Percentiles rank a stretch among this genome's conserved stretches.
phyloP scores from a whole-genome alignment of 2,329 filamentous ascomycete genomes.

The Metarhizium humberi region DNA sequence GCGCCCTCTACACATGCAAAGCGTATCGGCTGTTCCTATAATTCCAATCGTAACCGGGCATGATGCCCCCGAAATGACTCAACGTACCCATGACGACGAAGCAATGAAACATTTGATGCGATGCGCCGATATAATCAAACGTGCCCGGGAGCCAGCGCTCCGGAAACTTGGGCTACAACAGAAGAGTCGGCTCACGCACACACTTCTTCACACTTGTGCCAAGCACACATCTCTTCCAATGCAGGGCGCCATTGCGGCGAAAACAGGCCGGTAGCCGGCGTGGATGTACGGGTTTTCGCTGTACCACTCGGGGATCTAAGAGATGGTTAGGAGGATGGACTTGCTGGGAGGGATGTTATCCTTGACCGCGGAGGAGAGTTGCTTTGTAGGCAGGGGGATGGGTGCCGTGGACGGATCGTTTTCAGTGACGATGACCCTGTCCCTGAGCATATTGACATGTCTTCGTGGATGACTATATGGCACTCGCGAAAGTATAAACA shows the following conservation, averaged over 20 bases:
- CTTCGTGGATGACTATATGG: neutral
- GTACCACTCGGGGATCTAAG: slow-evolving; percentile 28
- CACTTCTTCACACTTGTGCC: neutral
- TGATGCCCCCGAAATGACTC: slow-evolving; percentile 7
- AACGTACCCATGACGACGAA: slow-evolving; percentile 29
- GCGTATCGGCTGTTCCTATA: slow-evolving; percentile 5
- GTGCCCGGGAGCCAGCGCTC: slow-evolving; percentile 29
- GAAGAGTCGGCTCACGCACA: neutral
- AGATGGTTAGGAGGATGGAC: neutral
- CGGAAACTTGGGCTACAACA: slow-evolving; percentile 28
- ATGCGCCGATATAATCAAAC: slow-evolving; percentile 35
- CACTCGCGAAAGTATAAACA: neutral
- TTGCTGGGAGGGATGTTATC: neutral
- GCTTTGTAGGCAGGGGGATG: neutral
- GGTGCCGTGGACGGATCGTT: neutral
- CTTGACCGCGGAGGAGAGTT: neutral
- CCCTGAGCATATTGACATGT: neutral
- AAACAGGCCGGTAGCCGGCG: slow-evolving; percentile 32
- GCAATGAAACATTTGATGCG: slow-evolving; percentile 37
- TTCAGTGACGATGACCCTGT: neutral
- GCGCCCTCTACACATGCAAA: neutral
- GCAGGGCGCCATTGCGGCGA: slow-evolving; percentile 24
- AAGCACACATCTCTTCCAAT: slow-evolving; percentile 19
- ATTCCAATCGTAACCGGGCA: slow-evolving; percentile 13
- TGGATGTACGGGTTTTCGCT: slow-evolving; percentile 31